Base-by-base conservation (phyloP, 2,329 filamentous ascomycete genomes). In the Clonostachys rhizophaga region DNA sequence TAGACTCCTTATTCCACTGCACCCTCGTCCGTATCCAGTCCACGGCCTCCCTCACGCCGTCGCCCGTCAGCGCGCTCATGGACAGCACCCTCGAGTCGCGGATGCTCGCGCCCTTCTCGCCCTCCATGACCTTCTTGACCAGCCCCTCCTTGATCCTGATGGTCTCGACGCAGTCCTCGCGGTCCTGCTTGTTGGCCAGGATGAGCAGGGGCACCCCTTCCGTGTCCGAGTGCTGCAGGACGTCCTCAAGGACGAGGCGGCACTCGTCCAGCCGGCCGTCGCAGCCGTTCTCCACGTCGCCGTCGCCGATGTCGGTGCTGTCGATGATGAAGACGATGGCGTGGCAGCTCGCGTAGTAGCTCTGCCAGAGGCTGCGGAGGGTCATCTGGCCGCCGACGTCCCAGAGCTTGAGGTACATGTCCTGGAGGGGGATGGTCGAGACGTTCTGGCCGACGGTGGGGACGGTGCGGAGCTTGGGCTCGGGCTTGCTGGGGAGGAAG, bases 321-420 rank as follows among this genome's bases (percentile, higher is more conserved):
- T 99, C 94, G 59, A 99, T 90, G 50, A 99, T 91, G 69, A 97
- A 99, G 53, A 99, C 89, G 59, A 99, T 96, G 55, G 94, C 94
- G 66, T 99, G 94, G 60, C 91, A 95, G 65, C 83, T 89, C 44
- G 84, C 78, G 74, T 96, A 99, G 73, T 99, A 99, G 67, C 85
- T 90, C 67, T 96, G 90, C 94, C 94, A 99, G 34, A 97, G 81
- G 53, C 87, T 86, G 52, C 94, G 86, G 62, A 99, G 79, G 30
- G 82, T 87, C 61, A 94, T 84, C 68, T 99, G 94, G 7, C 94
- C 94, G 54, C 94, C 94, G 1, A 99, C 90, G 64, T 99, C 94
- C 94, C 94, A 97, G 58, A 99, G 87, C 75, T 96, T 96, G 62
- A 99, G 78, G 74, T 97, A 96, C 83, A 96, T 92, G 66, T 96